Evolutionary conservation across 257 asterid species (phyloP).

Genomic region (Forsythia suspensa): DNA sequence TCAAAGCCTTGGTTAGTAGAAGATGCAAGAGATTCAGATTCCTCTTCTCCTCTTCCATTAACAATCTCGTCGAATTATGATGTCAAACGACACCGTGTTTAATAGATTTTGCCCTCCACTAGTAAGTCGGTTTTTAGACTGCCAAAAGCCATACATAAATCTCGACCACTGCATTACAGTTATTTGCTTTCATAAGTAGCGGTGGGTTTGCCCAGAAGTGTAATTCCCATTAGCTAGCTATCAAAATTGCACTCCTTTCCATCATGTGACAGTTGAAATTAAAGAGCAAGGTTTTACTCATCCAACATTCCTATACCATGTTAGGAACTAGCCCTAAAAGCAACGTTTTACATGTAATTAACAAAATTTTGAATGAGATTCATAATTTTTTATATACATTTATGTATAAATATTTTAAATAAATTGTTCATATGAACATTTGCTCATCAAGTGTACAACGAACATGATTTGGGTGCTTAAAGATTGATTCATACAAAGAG

Average conservation of each 20-base stretch:
- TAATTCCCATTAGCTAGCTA: neutral
- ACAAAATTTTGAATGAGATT: neutral
- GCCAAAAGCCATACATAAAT: neutral
- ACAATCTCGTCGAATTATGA: neutral
- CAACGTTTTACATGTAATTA: neutral
- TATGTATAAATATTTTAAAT: too few relatives aligned
- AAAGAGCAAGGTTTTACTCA: too few relatives aligned
- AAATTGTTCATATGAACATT: neutral
- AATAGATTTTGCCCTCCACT: neutral
- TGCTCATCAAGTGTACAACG: neutral
- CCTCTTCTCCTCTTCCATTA: neutral
- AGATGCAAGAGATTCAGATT: neutral
- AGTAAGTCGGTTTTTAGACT: too few relatives aligned
- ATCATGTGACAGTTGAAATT: too few relatives aligned
- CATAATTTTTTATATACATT: neutral
- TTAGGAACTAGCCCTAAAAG: neutral
- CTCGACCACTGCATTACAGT: neutral
- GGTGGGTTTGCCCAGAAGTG: neutral
- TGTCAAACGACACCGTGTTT: neutral
- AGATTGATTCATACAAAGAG: neutral
- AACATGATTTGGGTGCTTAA: neutral
- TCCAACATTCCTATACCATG: too few relatives aligned
- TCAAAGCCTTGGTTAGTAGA: neutral
- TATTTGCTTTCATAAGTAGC: neutral
- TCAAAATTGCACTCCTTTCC: neutral